Evolutionary conservation across 179 eudicot genomes (phyloP), one percentile per base, ranked within the genome.

Genomic region (Silene vulgaris): DNA sequence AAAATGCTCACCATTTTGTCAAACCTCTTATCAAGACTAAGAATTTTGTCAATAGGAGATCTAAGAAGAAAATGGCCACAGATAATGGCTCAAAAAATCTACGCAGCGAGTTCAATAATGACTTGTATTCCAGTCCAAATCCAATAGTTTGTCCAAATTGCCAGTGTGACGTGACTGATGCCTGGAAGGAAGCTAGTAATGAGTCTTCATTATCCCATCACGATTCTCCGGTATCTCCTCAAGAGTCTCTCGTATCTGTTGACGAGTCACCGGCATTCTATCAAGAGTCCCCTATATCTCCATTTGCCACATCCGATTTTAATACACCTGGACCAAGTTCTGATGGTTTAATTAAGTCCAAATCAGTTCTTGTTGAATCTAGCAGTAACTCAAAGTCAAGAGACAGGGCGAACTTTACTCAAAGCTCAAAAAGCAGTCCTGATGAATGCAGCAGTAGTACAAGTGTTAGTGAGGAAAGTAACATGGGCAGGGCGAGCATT

Each of bases 141-240:
- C 84, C 87, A 26, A 71, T 88, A 29, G 89, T 95, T 48, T 95
- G 99, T 80, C 93, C 96, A 54, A 89, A 77, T 75, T 95, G 99
- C 83, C 96, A 79, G 74, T 92, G 97, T 80, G 77, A 86, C 63
- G 69, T 95, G 77, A 86, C 84, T 17, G 88, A 86, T 68, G 81
- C 74, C 60, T 72, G 74, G 84, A 79, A 77, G 63, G 91, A 87
- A 77, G 74, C 80, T 61, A 73, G 63, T 72, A 77, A 84, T 56
- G 85, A 78, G 48, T 83, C 87, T 50, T 75, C 74, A 2, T 43
- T 74, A 63, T 69, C 88, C 13, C 57, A 48, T 69, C 84, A 56
- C 28, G 78, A 67, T 35, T 80, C 84, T 80, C 80, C 77, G 19
- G 45, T 74, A 21, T 73, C 81, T 16, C 79, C 63, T 71, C 84